Evolutionary conservation across 225 moss, liverwort and hornwort species (phyloP).

Genomic region (Ulota crispa): DNA sequence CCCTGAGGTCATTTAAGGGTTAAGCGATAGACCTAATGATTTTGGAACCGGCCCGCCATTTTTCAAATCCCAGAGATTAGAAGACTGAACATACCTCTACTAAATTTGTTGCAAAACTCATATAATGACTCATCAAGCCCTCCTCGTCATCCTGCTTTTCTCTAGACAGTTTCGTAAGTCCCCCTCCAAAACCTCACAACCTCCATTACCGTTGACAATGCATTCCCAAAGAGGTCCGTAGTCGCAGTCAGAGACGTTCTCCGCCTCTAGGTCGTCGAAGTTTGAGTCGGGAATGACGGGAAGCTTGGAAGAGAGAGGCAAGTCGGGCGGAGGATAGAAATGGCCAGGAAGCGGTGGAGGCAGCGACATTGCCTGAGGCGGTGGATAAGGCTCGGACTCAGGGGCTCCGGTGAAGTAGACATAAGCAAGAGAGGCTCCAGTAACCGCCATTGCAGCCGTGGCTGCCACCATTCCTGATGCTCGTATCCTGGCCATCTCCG

Average conservation of each 20-base stretch:
- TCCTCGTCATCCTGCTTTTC: conserved; percentile 2
- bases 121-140: background rate
- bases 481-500: conserved; percentile 29
- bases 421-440: conserved; percentile 36
- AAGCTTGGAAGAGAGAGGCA: conserved; percentile 48
- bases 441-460: conserved; percentile 25
- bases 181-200: conserved; percentile 43
- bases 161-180: conserved; percentile 35
- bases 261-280: conserved; percentile 33
- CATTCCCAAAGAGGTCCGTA: conserved; percentile 52
- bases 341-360: background rate
- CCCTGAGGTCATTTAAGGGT: no score
- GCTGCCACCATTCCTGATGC: conserved; percentile 26
- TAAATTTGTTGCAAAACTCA: background rate
- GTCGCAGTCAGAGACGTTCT: conserved; percentile 28
- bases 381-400: background rate
- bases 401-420: conserved; percentile 15
- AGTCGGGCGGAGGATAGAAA: conserved; percentile 29
- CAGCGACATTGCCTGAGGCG: conserved; percentile 5
- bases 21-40: background rate
- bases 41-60: background rate
- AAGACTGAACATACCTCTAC: conserved; percentile 10
- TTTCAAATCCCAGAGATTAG: background rate
- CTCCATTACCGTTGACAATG: conserved; percentile 48
- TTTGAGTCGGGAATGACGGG: conserved; percentile 32